Evolutionary conservation across 1,139 yeast genomes (phyloP).

Genomic region (Debaryomycetaceae sp.): DNA sequence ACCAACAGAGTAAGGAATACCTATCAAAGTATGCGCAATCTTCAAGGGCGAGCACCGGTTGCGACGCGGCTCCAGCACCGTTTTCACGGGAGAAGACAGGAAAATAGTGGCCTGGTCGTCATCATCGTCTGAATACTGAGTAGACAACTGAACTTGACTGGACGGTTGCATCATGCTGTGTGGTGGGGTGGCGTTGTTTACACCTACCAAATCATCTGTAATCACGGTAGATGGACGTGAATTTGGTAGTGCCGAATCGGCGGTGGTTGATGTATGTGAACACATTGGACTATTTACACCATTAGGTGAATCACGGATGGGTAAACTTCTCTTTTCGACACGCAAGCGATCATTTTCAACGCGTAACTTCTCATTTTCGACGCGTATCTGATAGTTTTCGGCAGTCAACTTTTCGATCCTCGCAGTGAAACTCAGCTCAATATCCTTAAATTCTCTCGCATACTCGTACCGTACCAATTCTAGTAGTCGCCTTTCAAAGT

Average conservation of each 20-base stretch:
- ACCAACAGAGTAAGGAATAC: not conserved
- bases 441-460: too few species aligned
- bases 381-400: too few species aligned
- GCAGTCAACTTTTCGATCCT: too few species aligned
- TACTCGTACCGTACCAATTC: too few species aligned
- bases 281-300: not conserved
- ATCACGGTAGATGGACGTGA: not conserved
- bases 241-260: not conserved
- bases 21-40: not conserved
- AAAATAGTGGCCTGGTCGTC: conserved; percentile 1
- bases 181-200: too few species aligned
- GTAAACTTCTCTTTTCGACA: not conserved
- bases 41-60: not conserved
- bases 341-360: too few species aligned
- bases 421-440: too few species aligned
- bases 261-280: not conserved
- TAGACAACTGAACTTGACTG: too few species aligned
- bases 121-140: conserved; percentile 10
- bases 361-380: too few species aligned
- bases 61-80: not conserved
- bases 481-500: too few species aligned
- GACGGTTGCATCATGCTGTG: too few species aligned
- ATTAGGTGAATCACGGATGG: not conserved
- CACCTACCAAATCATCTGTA: conserved; percentile 5
- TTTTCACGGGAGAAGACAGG: conserved; percentile 5